Percentiles rank a stretch among this genome's conserved stretches.
phyloP scores from a whole-genome alignment of 163 green algal species.

The Prototheca wickerhamii region DNA sequence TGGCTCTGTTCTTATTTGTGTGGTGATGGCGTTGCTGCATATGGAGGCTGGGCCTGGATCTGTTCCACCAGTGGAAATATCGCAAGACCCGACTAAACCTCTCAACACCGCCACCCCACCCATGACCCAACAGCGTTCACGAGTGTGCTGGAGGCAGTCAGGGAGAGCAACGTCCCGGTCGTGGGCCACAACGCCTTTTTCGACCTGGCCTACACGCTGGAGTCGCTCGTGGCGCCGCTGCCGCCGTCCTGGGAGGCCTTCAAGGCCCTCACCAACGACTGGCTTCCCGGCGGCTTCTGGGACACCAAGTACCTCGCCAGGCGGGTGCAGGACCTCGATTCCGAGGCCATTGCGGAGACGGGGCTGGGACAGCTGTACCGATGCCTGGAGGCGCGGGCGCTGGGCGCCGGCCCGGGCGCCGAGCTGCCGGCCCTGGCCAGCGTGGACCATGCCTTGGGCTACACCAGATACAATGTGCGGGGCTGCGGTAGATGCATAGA shows the following conservation, averaged over 20 bases:
- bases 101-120: no score
- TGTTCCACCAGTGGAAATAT: no score
- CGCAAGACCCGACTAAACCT: no score
- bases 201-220: slow-evolving; percentile 60
- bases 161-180: slow-evolving; percentile 45
- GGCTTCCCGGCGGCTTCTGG: slow-evolving; percentile 61
- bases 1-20: no score
- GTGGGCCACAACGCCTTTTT: slow-evolving; percentile 72
- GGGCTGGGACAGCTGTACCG: neutral
- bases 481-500: no score
- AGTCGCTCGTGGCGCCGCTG: slow-evolving; percentile 47
- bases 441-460: no score
- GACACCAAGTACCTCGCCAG: slow-evolving; percentile 68
- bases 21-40: no score
- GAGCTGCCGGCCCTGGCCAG: no score
- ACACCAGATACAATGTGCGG: no score
- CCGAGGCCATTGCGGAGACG: neutral
- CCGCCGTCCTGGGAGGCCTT: slow-evolving; percentile 54
- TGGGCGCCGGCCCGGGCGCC: no score
- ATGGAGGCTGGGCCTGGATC: no score
- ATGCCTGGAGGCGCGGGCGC: neutral
- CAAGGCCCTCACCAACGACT: slow-evolving; percentile 43
- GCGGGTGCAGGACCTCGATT: neutral
- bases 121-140: slow-evolving; percentile 37
- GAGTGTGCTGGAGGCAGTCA: slow-evolving; percentile 53